A percentile compares a stretch with the other conserved stretches of the same genome.
Evolutionary conservation across 768 basidiomycete genomes (phyloP).

Genomic region (Russula ochroleuca): DNA sequence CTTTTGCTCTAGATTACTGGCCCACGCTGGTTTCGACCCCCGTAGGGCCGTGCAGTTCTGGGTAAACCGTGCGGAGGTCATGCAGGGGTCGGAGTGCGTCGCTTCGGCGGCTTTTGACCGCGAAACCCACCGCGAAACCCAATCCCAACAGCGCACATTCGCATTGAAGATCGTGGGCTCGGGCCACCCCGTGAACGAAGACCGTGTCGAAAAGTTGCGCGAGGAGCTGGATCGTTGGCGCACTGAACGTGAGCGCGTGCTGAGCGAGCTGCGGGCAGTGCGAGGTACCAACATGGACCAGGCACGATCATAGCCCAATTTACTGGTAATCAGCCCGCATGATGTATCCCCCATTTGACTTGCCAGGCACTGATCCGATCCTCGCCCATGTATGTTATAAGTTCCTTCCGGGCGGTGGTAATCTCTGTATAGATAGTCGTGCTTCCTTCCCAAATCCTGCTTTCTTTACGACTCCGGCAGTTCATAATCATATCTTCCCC

Average conservation of each 20-base stretch:
- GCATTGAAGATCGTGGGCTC: slow-evolving; percentile 49
- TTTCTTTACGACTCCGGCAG: slow-evolving; percentile 1
- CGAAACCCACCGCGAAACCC: slow-evolving; percentile 30
- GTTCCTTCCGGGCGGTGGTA: slow-evolving; percentile 7
- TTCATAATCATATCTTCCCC: slow-evolving; percentile 8
- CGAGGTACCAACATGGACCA: neutral
- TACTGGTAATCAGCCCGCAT: neutral
- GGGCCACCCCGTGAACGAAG: slow-evolving; percentile 65
- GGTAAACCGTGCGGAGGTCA: slow-evolving; percentile 50
- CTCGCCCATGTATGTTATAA: slow-evolving; percentile 6
- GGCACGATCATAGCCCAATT: slow-evolving; percentile 11
- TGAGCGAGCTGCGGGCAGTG: slow-evolving; percentile 22
- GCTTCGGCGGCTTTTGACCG: slow-evolving; percentile 28
- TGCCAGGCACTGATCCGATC: neutral
- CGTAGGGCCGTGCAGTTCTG: slow-evolving; percentile 78
- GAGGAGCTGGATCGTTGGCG: slow-evolving; percentile 73
- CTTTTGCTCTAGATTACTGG: slow-evolving; percentile 60
- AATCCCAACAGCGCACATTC: slow-evolving; percentile 30
- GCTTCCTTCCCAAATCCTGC: neutral
- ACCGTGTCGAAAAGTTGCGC: slow-evolving; percentile 56
- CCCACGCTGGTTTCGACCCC: slow-evolving; percentile 88
- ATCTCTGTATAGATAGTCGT: slow-evolving; percentile 19
- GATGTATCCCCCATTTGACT: neutral
- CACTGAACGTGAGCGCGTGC: slow-evolving; percentile 38
- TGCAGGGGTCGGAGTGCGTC: slow-evolving; percentile 43